Evolutionary conservation across 1,284 basidiomycete species (phyloP).

Genomic region (Ceratobasidium theobromae): DNA sequence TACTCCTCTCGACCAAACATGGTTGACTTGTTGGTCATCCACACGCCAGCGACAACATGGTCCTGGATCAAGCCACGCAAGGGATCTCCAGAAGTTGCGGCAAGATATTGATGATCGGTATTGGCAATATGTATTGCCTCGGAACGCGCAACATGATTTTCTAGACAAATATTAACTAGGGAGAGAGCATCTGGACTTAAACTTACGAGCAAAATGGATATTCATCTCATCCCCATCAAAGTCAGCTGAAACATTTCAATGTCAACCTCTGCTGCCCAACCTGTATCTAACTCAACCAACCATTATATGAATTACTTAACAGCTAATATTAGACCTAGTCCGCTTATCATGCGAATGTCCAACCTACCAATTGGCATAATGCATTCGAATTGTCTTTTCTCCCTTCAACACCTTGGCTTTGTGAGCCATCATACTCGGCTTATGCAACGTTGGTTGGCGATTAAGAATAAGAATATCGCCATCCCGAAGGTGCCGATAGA

Average conservation of each 20-base stretch:
- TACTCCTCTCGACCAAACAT: conserved; percentile 97
- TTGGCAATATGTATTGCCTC: conserved; percentile 95
- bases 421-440: conserved; percentile 99
- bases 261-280: not conserved
- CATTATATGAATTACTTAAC: conserved; percentile 93
- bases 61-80: conserved; percentile 98
- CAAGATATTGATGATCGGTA: conserved; percentile 98
- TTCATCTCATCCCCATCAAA: conserved; percentile 99
- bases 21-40: conserved; percentile 97
- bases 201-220: conserved; percentile 95
- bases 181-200: conserved; percentile 20
- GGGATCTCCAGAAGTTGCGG: conserved; percentile 97
- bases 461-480: conserved; percentile 97
- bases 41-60: conserved; percentile 97
- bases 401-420: conserved; percentile 89
- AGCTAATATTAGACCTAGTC: not conserved
- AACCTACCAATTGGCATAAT: conserved; percentile 95
- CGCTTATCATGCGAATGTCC: not conserved
- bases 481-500: conserved; percentile 92
- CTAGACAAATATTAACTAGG: conserved; percentile 45
- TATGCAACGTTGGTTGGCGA: conserved; percentile 97
- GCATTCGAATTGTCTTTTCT: conserved; percentile 99
- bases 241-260: conserved; percentile 64
- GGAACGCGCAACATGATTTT: conserved; percentile 90
- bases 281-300: conserved; percentile 46